These are phyloP conservation scores for Microcyclosporella mali DNA, from an alignment of 2,329 filamentous ascomycete genomes.

Conservation along the genomic window DNA sequence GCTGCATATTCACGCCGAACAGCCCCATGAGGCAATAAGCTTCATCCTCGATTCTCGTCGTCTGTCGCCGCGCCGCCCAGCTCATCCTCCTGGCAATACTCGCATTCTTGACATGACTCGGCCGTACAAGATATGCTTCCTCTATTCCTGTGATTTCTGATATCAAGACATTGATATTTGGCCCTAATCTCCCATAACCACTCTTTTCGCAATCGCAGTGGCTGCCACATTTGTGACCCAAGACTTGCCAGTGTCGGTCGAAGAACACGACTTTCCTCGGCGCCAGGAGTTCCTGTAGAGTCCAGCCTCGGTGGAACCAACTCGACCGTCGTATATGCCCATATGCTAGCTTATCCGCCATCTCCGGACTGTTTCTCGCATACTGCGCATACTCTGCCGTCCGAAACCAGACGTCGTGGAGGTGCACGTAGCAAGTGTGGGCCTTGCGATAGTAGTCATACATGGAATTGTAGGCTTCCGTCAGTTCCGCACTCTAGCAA, in stretches of 20 bases:
- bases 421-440: slow-evolving; percentile 14
- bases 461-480: slow-evolving; percentile 17
- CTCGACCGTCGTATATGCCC: not conserved
- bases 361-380: too few species aligned
- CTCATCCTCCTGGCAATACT: slow-evolving; percentile 14
- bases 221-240: slow-evolving; percentile 10
- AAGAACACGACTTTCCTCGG: slow-evolving; percentile 2
- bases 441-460: slow-evolving; percentile 18
- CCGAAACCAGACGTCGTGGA: slow-evolving; percentile 6
- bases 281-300: slow-evolving; percentile 7
- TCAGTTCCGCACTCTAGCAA: slow-evolving; percentile 16
- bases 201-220: too few species aligned
- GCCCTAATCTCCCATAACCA: too few species aligned
- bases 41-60: slow-evolving; percentile 9
- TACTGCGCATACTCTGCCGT: too few species aligned
- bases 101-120: too few species aligned
- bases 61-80: slow-evolving; percentile 2
- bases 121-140: too few species aligned
- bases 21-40: slow-evolving; percentile 14
- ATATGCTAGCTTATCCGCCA: too few species aligned
- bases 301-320: slow-evolving; percentile 5
- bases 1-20: slow-evolving; percentile 9
- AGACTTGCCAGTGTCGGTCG: slow-evolving; percentile 7
- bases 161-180: too few species aligned
- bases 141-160: too few species aligned